A percentile compares a stretch with the other conserved stretches of the same genome.
phyloP scores from a whole-genome alignment of 305 asterid species.

The Solanum aculeatissimum region DNA sequence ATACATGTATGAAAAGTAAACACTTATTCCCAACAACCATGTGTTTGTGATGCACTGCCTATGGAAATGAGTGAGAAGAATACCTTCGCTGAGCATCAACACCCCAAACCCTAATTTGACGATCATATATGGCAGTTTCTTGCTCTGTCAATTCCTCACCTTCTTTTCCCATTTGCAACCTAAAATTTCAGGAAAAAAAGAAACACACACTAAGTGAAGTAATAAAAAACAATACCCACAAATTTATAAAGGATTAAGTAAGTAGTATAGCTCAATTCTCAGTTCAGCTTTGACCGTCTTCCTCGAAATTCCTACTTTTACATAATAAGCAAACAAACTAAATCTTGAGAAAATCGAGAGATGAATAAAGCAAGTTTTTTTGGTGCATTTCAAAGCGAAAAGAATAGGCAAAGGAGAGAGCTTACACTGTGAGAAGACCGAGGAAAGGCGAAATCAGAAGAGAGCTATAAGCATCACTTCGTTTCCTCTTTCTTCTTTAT shows the following conservation, averaged over 20 bases:
- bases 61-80: neutral
- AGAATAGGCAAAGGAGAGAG: neutral
- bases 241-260: neutral
- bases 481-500: neutral
- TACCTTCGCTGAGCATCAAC: conserved; percentile 98
- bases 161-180: conserved; percentile 37
- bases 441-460: neutral
- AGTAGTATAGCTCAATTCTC: neutral
- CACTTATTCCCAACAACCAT: neutral
- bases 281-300: neutral
- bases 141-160: conserved; percentile 91
- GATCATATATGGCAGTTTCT: conserved; percentile 95
- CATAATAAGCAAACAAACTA: neutral
- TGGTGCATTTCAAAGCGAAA: neutral
- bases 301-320: neutral
- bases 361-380: neutral
- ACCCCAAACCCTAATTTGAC: conserved; percentile 99
- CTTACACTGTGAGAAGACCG: neutral
- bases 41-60: neutral
- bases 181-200: neutral
- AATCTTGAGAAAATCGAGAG: neutral
- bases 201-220: neutral
- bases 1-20: neutral
- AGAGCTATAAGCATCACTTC: neutral
- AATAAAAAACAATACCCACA: neutral